These are phyloP conservation scores for Herpotrichia juniperi DNA, from an alignment of 2,329 filamentous ascomycete genomes.

Conservation along the genomic window DNA sequence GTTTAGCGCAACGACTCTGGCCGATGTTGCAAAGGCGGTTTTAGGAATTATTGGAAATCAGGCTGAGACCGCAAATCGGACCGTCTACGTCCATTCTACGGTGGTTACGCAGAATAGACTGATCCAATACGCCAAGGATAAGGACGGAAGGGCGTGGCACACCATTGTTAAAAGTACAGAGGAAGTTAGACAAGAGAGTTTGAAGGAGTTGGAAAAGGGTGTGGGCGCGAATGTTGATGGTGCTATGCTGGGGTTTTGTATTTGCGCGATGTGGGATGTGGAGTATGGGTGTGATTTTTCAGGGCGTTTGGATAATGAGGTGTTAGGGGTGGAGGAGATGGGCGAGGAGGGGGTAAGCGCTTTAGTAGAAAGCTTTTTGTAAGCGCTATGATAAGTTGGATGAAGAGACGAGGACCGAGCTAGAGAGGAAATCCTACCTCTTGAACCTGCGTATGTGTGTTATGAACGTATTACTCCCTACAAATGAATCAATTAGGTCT, in stretches of 20 bases:
- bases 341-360: conserved; percentile 31
- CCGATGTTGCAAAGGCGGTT: conserved; percentile 40
- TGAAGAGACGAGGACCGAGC: not conserved
- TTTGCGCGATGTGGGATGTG: conserved; percentile 28
- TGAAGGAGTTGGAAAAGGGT: conserved; percentile 34
- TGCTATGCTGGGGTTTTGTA: conserved; percentile 35
- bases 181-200: conserved; percentile 35
- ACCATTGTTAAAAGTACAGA: conserved; percentile 26
- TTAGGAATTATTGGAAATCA: conserved; percentile 39
- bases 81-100: conserved; percentile 44
- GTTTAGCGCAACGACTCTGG: conserved; percentile 37
- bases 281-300: conserved; percentile 42
- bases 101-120: conserved; percentile 46
- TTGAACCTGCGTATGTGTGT: no score
- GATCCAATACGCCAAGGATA: conserved; percentile 40
- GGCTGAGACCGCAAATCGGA: conserved; percentile 42
- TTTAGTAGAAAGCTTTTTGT: conserved; percentile 22
- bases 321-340: conserved; percentile 42
- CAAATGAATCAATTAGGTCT: no score
- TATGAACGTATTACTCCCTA: no score
- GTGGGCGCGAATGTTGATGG: conserved; percentile 5
- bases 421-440: no score
- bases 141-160: conserved; percentile 34
- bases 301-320: conserved; percentile 40
- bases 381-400: not conserved